Percentiles rank a stretch among this genome's conserved stretches.
Evolutionary conservation across 2,329 filamentous ascomycete genomes (phyloP).

Genomic region (Ophiostoma tasmaniense): DNA sequence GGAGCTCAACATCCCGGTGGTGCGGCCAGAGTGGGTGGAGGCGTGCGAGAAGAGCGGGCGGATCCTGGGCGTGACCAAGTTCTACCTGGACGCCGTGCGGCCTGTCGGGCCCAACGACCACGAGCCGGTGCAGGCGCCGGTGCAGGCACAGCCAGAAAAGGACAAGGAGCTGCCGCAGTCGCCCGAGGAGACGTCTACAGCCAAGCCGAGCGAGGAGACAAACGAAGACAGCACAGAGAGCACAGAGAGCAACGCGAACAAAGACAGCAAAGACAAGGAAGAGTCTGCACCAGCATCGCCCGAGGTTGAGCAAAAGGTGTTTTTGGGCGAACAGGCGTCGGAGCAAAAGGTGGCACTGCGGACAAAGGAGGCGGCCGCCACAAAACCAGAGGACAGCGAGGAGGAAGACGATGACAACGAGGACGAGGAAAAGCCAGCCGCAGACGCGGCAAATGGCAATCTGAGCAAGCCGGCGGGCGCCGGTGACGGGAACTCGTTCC

Average conservation of each 20-base stretch:
- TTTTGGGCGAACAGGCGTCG: constrained; percentile 41
- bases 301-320: constrained; percentile 46
- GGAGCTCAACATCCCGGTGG: constrained; percentile 96
- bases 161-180: constrained; percentile 25
- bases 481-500: constrained; percentile 51
- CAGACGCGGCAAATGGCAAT: constrained; percentile 24
- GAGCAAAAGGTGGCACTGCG: constrained; percentile 45
- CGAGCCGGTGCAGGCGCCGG: constrained; percentile 7
- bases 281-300: constrained; percentile 12
- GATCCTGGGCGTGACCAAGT: constrained; percentile 88
- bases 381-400: constrained; percentile 11
- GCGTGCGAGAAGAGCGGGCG: constrained; percentile 90
- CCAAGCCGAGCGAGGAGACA: not conserved
- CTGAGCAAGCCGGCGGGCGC: constrained; percentile 32
- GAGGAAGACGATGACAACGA: not conserved
- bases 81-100: constrained; percentile 77
- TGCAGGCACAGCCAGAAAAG: constrained; percentile 16
- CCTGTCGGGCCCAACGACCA: constrained; percentile 30
- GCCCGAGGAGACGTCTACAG: constrained; percentile 10
- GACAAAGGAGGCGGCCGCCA: constrained; percentile 26
- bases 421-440: constrained; percentile 24
- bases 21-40: constrained; percentile 93
- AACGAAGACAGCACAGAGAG: constrained; percentile 19
- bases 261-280: not conserved
- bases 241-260: not conserved